A percentile compares a stretch with the other conserved stretches of the same genome.
Conservation (phyloP, 805 yeast species). For the Zygoascus flipseniorum region DNA sequence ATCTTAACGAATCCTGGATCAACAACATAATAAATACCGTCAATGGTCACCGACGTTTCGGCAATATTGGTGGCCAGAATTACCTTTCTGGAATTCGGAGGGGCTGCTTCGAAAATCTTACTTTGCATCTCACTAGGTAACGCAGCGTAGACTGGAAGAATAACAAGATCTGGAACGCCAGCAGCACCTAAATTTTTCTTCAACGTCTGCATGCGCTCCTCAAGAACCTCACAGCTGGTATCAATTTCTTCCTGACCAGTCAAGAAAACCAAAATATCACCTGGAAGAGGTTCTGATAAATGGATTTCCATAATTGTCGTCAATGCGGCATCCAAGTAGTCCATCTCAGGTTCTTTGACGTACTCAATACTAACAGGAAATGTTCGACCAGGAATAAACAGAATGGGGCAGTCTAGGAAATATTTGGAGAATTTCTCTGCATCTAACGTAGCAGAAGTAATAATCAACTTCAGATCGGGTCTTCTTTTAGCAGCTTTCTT, state of each 20-base stretch:
- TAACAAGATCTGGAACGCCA: constrained; percentile 48
- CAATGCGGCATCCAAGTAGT: constrained; percentile 82
- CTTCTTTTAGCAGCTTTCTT: constrained; percentile 59
- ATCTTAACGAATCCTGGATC: constrained; percentile 95
- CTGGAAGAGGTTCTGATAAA: constrained; percentile 42
- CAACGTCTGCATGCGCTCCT: constrained; percentile 55
- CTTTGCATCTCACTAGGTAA: constrained; percentile 79
- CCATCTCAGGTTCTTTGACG: constrained; percentile 81
- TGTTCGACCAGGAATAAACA: constrained; percentile 87
- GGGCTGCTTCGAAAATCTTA: constrained; percentile 81
- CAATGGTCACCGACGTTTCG: constrained; percentile 91
- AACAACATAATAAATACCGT: constrained; percentile 89
- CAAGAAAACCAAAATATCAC: constrained; percentile 78
- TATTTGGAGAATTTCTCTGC: constrained; percentile 78
- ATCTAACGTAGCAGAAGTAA: constrained; percentile 93
- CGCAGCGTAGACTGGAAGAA: constrained; percentile 87
- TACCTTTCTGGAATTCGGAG: constrained; percentile 68
- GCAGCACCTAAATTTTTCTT: constrained; percentile 32
- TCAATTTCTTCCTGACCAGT: constrained; percentile 98
- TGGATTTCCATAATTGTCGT: constrained; percentile 86
- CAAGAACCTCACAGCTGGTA: constrained; percentile 63
- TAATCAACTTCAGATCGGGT: constrained; percentile 62
- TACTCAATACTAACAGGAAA: constrained; percentile 83
- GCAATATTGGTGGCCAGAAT: constrained; percentile 96
- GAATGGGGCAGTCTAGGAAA: constrained; percentile 76